phyloP scores from a whole-genome alignment of 768 basidiomycete genomes.

The Leccinum truebloodii region DNA sequence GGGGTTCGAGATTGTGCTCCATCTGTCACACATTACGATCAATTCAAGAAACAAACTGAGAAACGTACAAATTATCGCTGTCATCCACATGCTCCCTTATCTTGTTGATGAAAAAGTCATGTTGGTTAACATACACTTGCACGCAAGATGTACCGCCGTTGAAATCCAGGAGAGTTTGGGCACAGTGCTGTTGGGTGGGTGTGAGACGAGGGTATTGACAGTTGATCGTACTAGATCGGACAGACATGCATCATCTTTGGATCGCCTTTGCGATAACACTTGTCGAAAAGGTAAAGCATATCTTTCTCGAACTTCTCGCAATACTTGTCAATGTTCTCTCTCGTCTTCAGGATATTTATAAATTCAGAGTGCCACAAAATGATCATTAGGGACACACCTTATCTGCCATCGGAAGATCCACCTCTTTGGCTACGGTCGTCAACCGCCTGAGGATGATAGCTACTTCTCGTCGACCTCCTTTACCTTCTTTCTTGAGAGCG shows the following conservation, averaged over 20 bases:
- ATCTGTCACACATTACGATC: conserved; percentile 48
- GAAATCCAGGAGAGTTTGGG: conserved; percentile 94
- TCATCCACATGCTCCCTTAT: conserved; percentile 62
- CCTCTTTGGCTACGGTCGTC: conserved; percentile 88
- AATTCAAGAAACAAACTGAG: conserved; percentile 1
- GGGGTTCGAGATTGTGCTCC: conserved; percentile 80
- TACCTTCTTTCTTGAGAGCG: conserved; percentile 80
- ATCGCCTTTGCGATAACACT: conserved; percentile 94
- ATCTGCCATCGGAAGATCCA: conserved; percentile 82
- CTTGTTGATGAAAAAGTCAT: conserved; percentile 98
- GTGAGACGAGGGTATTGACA: conserved; percentile 12
- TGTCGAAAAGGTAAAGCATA: conserved; percentile 93
- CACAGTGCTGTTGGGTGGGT: conserved; percentile 76
- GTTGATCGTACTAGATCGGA: conserved; percentile 18
- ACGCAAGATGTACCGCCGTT: conserved; percentile 97
- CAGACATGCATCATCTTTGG: conserved; percentile 98
- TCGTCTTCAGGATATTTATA: conserved; percentile 50
- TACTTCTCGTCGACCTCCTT: conserved; percentile 84
- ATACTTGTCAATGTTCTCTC: conserved; percentile 92
- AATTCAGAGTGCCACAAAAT: neutral
- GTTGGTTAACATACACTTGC: conserved; percentile 98
- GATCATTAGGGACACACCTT: conserved; percentile 49
- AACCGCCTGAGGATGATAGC: conserved; percentile 85
- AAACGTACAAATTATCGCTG: conserved; percentile 60
- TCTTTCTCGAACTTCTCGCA: conserved; percentile 99